Evolutionary conservation across 768 basidiomycete genomes (phyloP), one percentile per base, ranked within the genome.

Genomic region (Kwoniella dejecticola): DNA sequence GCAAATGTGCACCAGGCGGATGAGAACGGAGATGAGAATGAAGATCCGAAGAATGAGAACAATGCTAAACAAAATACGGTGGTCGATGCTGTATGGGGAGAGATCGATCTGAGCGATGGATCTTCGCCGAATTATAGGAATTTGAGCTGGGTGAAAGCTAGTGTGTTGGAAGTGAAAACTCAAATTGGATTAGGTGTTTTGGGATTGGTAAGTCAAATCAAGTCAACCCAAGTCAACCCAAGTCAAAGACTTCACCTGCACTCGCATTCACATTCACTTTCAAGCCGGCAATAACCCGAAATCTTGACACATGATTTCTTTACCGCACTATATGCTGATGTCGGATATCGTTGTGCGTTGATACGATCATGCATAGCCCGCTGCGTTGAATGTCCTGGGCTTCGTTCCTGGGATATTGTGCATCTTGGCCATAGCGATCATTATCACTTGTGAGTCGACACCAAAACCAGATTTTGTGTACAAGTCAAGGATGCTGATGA

Each of bases 111-210:
- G 23, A 55, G 33, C 24, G 60, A 66, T 53, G 57, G 64, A 30
- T 50, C 48, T 10, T 56, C 63, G 6, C 63, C 67, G 13, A 64
- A 65, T 41, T 68, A 64, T 48, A 45, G 60, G 21, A 62, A 48
- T 38, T 38, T 68, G 30, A 48, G 60, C 21, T 68, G 67, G 62
- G 46, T 70, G 11, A 45, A 57, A 30, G 66, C 69, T n/a, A 33
- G 63, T 26, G 60, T 71, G 21, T 49, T 71, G 24, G 61, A 65
- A 46, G 54, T 66, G 33, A 71, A 71, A 33, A 59, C 60, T 19
- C 66, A 67, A 53, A 71, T 71, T 17, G 69, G 69, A 5, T 49
- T 71, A 17, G 69, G 69, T 60, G 61, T 71, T 7, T 47, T 71
- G 8, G 63, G 62, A 36, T 30, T 70, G 8, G 66, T 63, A 57